Evolutionary conservation across 2,329 filamentous ascomycete genomes (phyloP).

Genomic region (Didymella pomorum): DNA sequence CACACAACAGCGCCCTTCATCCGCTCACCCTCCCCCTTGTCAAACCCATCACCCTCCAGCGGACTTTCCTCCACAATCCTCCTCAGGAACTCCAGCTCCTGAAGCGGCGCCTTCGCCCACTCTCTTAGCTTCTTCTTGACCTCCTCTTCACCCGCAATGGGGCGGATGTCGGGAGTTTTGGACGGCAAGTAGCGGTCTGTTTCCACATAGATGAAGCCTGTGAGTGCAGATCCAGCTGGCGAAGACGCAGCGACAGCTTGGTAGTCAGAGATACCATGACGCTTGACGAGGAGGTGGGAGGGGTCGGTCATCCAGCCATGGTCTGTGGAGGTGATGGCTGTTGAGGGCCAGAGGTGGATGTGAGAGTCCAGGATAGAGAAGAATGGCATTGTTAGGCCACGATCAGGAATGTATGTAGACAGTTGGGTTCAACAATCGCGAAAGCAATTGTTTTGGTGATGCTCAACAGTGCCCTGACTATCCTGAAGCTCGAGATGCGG

Average conservation of each 20-base stretch:
- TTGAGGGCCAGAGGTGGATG: constrained; percentile 83
- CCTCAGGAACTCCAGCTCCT: constrained; percentile 74
- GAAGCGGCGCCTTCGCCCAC: constrained; percentile 73
- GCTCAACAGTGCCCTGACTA: background rate
- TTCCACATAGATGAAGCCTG: constrained; percentile 83
- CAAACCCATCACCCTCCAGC: constrained; percentile 68
- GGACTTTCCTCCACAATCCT: constrained; percentile 70
- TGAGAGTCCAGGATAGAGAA: constrained; percentile 69
- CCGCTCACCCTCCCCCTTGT: constrained; percentile 57
- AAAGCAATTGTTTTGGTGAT: background rate
- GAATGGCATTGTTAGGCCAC: constrained; percentile 24
- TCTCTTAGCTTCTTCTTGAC: constrained; percentile 41
- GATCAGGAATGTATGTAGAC: too few relatives aligned
- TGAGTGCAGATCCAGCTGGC: constrained; percentile 15
- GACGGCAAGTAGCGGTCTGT: constrained; percentile 68
- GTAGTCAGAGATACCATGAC: constrained; percentile 73
- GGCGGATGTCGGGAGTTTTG: constrained; percentile 9
- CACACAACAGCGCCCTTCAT: constrained; percentile 78
- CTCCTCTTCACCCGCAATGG: constrained; percentile 8
- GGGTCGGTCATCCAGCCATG: constrained; percentile 73
- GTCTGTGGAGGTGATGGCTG: constrained; percentile 65
- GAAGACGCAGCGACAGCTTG: constrained; percentile 24
- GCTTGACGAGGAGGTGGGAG: constrained; percentile 63
- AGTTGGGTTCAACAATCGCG: background rate
- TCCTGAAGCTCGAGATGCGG: constrained; percentile 6